phyloP scores from a whole-genome alignment of 2,329 filamentous ascomycete species.

The Colletotrichum trifolii region DNA sequence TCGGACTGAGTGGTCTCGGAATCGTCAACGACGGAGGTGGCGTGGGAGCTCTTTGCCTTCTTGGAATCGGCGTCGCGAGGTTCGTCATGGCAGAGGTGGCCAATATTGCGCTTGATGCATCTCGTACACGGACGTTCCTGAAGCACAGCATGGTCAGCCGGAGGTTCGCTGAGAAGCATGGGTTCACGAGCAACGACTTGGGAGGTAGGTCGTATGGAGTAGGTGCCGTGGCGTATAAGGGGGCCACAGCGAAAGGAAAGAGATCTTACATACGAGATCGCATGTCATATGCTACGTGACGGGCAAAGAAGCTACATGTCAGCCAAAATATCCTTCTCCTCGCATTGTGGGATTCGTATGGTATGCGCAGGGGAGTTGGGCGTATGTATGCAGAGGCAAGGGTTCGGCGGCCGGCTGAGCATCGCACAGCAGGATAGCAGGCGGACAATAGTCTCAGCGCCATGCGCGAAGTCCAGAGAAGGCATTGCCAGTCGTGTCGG shows the following conservation, averaged over 20 bases:
- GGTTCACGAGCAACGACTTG: conserved; percentile 24
- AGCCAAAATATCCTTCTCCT: conserved; percentile 48
- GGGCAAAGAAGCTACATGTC: conserved; percentile 53
- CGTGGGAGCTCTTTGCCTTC: conserved; percentile 77
- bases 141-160: conserved; percentile 46
- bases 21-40: conserved; percentile 69
- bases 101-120: conserved; percentile 98
- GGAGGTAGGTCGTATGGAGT: conserved; percentile 29
- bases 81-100: conserved; percentile 97
- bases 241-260: conserved; percentile 23
- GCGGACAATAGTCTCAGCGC: conserved; percentile 20
- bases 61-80: conserved; percentile 86
- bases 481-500: conserved; percentile 40
- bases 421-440: conserved; percentile 29
- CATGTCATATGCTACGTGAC: conserved; percentile 85
- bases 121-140: conserved; percentile 96
- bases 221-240: not conserved
- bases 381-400: conserved; percentile 22
- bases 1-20: conserved; percentile 62
- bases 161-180: conserved; percentile 38
- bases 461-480: conserved; percentile 10
- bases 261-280: conserved; percentile 77
- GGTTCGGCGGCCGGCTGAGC: conserved; percentile 24
- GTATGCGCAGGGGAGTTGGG: conserved; percentile 10
- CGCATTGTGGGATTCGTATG: conserved; percentile 7